These are phyloP conservation scores for Globisporangium paddicum DNA, from an alignment of 352 stramenopile genomes.

Conservation along the genomic window DNA sequence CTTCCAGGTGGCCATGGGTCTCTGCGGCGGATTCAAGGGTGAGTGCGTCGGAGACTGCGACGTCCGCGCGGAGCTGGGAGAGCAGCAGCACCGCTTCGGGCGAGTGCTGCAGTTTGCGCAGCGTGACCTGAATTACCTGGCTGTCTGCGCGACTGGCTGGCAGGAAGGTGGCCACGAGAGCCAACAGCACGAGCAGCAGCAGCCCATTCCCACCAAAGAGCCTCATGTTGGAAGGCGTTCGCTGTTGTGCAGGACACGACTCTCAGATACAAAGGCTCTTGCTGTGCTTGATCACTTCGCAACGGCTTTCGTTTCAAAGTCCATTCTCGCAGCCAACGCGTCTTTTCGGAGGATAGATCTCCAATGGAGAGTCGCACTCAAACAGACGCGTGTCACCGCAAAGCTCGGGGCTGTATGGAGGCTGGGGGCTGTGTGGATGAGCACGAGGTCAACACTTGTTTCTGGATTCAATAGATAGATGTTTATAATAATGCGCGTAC, in stretches of 20 bases:
- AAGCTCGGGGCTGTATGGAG: not conserved
- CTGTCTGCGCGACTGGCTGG: not conserved
- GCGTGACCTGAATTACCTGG: conserved; percentile 7
- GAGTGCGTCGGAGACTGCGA: not conserved
- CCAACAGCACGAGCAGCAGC: not conserved
- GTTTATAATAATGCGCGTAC: conserved; percentile 8
- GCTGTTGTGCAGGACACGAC: not conserved
- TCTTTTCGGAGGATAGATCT: conserved; percentile 3
- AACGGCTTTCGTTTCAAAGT: conserved; percentile 4
- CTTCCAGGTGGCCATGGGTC: not conserved
- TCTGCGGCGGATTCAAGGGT: not conserved
- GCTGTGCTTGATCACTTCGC: not conserved
- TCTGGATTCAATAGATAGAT: conserved; percentile 9
- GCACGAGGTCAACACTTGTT: conserved; percentile 5
- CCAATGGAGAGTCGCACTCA: conserved; percentile 1
- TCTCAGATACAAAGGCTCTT: not conserved
- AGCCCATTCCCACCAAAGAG: not conserved
- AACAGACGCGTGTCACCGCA: not conserved
- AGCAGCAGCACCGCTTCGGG: conserved; percentile 3
- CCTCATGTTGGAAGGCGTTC: not conserved
- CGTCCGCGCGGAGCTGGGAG: not conserved
- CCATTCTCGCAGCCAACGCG: not conserved
- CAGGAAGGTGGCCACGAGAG: not conserved
- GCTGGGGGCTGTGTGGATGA: too few relatives aligned
- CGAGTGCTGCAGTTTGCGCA: not conserved